A percentile compares a stretch with the other conserved stretches of the same genome.
phyloP scores from a whole-genome alignment of 2,329 filamentous ascomycete species.

The Sarocladiaceae sp. region DNA sequence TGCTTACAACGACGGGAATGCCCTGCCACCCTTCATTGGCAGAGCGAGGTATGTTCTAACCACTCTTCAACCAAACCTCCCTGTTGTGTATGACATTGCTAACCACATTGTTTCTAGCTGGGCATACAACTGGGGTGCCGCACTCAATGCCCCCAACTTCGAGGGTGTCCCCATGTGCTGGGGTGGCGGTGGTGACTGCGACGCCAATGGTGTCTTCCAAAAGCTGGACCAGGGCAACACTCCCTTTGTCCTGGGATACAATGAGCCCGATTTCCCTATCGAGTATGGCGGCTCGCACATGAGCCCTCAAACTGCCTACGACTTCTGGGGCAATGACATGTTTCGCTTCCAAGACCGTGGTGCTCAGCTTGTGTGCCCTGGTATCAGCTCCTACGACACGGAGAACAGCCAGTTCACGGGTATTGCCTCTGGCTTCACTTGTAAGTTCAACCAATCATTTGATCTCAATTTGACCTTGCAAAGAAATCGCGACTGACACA shows the following conservation, averaged over 20 bases:
- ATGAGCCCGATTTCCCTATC: conserved; percentile 1
- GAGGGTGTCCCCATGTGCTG: conserved; percentile 6
- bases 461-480: not conserved
- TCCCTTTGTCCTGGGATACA: not conserved
- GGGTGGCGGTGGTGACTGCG: not conserved
- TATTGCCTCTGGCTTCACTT: not conserved
- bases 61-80: not conserved
- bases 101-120: not conserved
- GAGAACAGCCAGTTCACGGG: not conserved
- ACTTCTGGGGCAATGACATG: conserved; percentile 6
- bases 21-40: not conserved
- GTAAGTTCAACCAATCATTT: not conserved
- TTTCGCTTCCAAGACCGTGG: not conserved
- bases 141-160: not conserved
- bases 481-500: not conserved
- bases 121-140: conserved; percentile 5
- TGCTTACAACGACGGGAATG: not conserved
- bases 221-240: conserved; percentile 1
- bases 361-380: conserved; percentile 1
- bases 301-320: not conserved
- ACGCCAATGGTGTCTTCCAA: not conserved
- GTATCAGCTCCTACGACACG: conserved; percentile 2
- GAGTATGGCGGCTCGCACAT: not conserved
- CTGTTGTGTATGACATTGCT: not conserved
- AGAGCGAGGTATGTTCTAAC: not conserved